phyloP scores from a whole-genome alignment of 257 asterid genomes.

The Mentha longifolia region DNA sequence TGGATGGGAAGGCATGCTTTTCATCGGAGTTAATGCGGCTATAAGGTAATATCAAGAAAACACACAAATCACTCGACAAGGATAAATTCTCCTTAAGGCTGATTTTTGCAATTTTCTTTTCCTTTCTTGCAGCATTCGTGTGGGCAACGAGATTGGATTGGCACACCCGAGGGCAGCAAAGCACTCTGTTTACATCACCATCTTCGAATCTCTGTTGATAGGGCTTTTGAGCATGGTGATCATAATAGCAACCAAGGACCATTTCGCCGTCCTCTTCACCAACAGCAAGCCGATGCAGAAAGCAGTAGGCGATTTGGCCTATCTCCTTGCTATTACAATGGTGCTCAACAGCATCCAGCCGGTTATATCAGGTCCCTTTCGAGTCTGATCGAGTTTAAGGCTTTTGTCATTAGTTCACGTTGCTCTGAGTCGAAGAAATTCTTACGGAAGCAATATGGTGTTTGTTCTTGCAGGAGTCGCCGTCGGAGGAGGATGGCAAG shows the following conservation, averaged over 20 bases:
- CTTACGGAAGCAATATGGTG: not conserved
- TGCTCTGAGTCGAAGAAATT: constrained; percentile 8
- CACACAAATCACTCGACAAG: not conserved
- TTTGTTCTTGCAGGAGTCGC: constrained; percentile 75
- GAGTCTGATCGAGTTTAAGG: not conserved
- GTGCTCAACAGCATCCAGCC: constrained; percentile 93
- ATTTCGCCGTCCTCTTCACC: constrained; percentile 75
- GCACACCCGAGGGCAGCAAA: constrained; percentile 91
- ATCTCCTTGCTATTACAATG: constrained; percentile 82
- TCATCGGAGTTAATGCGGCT: constrained; percentile 95
- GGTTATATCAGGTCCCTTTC: constrained; percentile 75
- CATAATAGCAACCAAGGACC: constrained; percentile 62
- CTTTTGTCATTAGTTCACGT: not conserved
- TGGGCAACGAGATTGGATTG: constrained; percentile 91
- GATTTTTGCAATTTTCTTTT: not conserved
- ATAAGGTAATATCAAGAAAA: constrained; percentile 54
- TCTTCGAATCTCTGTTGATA: constrained; percentile 64
- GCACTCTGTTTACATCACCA: constrained; percentile 71
- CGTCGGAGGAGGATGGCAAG: constrained; percentile 99
- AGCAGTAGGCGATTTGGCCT: constrained; percentile 81
- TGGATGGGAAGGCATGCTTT: constrained; percentile 99
- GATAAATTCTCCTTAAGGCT: not conserved
- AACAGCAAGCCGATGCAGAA: constrained; percentile 73
- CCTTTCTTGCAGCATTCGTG: constrained; percentile 62
- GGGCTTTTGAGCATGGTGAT: constrained; percentile 73